These are phyloP conservation scores for Daldinia loculata DNA, from an alignment of 495 filamentous ascomycete species.

Conservation along the genomic window DNA sequence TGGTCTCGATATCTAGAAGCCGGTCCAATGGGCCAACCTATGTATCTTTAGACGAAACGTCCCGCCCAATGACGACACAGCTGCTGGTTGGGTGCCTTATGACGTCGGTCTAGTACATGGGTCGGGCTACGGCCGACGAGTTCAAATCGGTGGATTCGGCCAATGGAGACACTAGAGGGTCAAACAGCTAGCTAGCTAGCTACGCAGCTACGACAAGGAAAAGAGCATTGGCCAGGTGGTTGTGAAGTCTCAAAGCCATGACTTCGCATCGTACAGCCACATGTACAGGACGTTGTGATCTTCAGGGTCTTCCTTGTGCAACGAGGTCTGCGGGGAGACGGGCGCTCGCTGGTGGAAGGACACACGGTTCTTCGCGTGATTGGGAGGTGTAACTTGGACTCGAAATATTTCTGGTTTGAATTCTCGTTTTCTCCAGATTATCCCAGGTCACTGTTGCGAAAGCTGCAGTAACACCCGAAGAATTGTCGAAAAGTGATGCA, in stretches of 20 bases:
- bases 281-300: conserved; percentile 41
- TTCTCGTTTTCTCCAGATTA: conserved; percentile 32
- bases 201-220: conserved; percentile 19
- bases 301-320: conserved; percentile 42
- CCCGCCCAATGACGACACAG: conserved; percentile 44
- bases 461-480: conserved; percentile 33
- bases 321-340: conserved; percentile 41
- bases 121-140: conserved; percentile 26
- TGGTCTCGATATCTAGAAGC: conserved; percentile 25
- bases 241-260: conserved; percentile 33
- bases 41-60: conserved; percentile 23
- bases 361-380: conserved; percentile 31
- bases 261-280: conserved; percentile 42
- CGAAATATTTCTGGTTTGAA: conserved; percentile 20
- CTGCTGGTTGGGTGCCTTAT: conserved; percentile 30
- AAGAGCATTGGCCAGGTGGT: conserved; percentile 38
- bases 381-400: conserved; percentile 27
- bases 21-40: conserved; percentile 27
- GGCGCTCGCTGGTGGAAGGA: conserved; percentile 28
- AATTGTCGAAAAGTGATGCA: conserved; percentile 35
- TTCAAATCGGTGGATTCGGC: conserved; percentile 23
- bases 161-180: conserved; percentile 19
- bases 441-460: conserved; percentile 25
- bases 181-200: conserved; percentile 8
- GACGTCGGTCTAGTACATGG: conserved; percentile 38